Evolutionary conservation across 495 filamentous ascomycete species (phyloP).

Genomic region (Lepraria neglecta): DNA sequence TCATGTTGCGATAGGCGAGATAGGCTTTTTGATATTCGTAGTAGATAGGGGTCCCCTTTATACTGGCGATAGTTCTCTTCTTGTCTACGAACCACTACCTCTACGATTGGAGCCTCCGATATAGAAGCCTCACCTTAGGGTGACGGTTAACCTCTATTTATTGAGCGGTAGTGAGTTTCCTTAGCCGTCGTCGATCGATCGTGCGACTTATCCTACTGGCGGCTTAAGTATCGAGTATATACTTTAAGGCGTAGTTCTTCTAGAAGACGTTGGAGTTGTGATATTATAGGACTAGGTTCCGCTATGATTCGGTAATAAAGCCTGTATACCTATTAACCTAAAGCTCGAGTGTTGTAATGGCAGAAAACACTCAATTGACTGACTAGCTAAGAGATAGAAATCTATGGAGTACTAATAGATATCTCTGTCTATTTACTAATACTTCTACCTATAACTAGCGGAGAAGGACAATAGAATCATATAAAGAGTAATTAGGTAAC

Average conservation of each 20-base stretch:
- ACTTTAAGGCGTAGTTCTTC: constrained; percentile 15
- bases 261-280: constrained; percentile 16
- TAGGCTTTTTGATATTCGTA: background rate
- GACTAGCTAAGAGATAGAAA: no score
- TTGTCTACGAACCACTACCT: background rate
- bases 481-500: no score
- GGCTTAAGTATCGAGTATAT: constrained; percentile 19
- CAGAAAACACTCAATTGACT: no score
- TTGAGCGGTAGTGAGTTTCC: background rate
- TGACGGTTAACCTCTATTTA: background rate
- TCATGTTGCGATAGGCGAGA: background rate
- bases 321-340: constrained; percentile 5
- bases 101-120: background rate
- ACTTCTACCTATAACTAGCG: no score
- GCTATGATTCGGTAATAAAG: constrained; percentile 12
- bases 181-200: background rate
- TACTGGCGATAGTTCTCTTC: background rate
- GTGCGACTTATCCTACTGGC: background rate
- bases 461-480: no score
- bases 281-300: constrained; percentile 14
- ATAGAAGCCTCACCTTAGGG: background rate
- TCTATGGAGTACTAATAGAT: no score
- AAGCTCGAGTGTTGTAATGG: background rate
- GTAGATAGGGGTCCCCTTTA: background rate
- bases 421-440: no score